Evolutionary conservation across 805 yeast species (phyloP).

Genomic region (Spencermartinsiella europaea): DNA sequence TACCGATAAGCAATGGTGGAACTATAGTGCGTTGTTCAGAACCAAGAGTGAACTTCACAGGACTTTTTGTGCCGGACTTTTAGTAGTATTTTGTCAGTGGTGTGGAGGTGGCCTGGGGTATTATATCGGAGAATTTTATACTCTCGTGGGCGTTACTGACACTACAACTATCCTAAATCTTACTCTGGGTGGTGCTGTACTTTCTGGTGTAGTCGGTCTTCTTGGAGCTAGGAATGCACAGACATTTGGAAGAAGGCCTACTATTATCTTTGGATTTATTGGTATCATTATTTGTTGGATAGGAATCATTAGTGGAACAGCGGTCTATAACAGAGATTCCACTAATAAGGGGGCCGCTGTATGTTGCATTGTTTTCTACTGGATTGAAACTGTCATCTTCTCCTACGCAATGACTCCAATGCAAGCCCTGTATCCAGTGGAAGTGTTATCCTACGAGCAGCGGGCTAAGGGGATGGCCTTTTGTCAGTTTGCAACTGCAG

Average conservation of each 20-base stretch:
- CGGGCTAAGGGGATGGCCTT: constrained; percentile 30
- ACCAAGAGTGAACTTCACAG: constrained; percentile 14
- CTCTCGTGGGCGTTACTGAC: constrained; percentile 13
- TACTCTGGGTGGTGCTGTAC: constrained; percentile 10
- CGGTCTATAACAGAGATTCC: constrained; percentile 19
- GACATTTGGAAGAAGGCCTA: constrained; percentile 27
- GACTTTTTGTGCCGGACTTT: too few relatives aligned
- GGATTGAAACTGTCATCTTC: constrained; percentile 13
- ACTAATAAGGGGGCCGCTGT: constrained; percentile 23
- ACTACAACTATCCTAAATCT: constrained; percentile 22
- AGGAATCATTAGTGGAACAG: constrained; percentile 35
- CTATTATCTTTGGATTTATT: constrained; percentile 21
- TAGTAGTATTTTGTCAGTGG: too few relatives aligned
- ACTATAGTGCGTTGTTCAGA: constrained; percentile 16
- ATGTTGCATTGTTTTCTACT: constrained; percentile 13
- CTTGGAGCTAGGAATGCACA: constrained; percentile 25
- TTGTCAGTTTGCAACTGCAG: constrained; percentile 25
- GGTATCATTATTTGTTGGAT: constrained; percentile 23
- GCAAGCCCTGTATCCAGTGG: constrained; percentile 34
- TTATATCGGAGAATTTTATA: constrained; percentile 12
- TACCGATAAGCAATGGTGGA: constrained; percentile 19
- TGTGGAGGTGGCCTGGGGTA: constrained; percentile 17
- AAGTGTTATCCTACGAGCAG: constrained; percentile 28
- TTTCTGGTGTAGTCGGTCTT: constrained; percentile 10
- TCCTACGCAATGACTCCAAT: constrained; percentile 33